These are phyloP conservation scores for Lodderomyces pseudojiufengensis DNA, from an alignment of 1,139 yeast species.

Conservation along the genomic window DNA sequence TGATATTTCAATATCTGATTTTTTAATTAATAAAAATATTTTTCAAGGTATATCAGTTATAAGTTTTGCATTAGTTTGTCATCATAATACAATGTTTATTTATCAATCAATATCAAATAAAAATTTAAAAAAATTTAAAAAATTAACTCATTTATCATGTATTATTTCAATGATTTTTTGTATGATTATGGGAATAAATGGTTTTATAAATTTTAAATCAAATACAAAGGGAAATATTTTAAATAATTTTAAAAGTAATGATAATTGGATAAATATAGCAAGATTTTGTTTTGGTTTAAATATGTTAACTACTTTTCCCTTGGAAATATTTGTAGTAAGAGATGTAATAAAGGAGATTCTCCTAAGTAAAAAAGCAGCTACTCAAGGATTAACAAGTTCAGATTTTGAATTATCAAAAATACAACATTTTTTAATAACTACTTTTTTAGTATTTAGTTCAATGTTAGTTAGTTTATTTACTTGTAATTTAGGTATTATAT, in stretches of 20 bases:
- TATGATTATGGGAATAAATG: conserved; percentile 74
- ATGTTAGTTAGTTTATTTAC: conserved; percentile 77
- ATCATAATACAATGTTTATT: conserved; percentile 87
- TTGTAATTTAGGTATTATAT: conserved; percentile 82
- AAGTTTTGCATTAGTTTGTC: conserved; percentile 91
- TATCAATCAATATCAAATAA: conserved; percentile 79
- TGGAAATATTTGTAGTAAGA: conserved; percentile 85
- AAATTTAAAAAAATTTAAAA: conserved; percentile 68
- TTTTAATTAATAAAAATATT: conserved; percentile 60
- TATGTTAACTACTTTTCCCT: conserved; percentile 90
- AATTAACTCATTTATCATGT: conserved; percentile 81
- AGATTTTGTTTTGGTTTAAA: conserved; percentile 89
- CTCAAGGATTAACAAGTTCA: conserved; percentile 21
- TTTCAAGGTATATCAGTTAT: conserved; percentile 91
- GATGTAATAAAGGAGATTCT: conserved; percentile 75
- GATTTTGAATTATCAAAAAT: conserved; percentile 40
- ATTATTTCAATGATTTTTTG: conserved; percentile 78
- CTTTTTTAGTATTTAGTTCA: conserved; percentile 61
- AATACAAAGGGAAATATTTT: conserved; percentile 81
- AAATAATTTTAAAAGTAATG: conserved; percentile 78
- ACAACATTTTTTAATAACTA: conserved; percentile 66
- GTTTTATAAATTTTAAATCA: conserved; percentile 71
- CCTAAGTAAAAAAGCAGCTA: conserved; percentile 18
- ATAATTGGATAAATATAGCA: conserved; percentile 74
- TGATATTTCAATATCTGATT: conserved; percentile 38